Evolutionary conservation across 2,329 filamentous ascomycete genomes (phyloP), one percentile per base, ranked within the genome.

Genomic region (Cercospora janseana): DNA sequence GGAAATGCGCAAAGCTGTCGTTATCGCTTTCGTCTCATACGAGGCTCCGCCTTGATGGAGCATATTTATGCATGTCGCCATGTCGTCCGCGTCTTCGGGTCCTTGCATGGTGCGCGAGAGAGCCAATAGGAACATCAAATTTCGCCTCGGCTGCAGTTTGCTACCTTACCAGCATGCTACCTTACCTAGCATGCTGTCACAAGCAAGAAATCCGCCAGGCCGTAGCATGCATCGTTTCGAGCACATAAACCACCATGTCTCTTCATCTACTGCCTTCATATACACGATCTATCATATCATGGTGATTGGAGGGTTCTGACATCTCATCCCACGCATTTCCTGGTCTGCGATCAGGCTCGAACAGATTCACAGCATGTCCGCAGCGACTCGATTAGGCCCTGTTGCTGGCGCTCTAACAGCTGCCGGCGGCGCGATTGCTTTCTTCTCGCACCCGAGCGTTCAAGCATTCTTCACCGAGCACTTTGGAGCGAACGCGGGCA

Each of bases 311-410:
- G 26, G 4, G 6, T 43, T 24, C 31, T 26, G 40, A 10, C 31
- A 42, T 49, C 40, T 54, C 43, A 29, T 16, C 28, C 27, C 31
- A 15, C 12, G 24, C 18, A 26, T n/a, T n/a, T n/a, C n/a, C n/a
- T n/a, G n/a, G n/a, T n/a, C n/a, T n/a, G n/a, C n/a, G n/a, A n/a
- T n/a, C n/a, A n/a, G n/a, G n/a, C n/a, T n/a, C n/a, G 12, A 3
- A 29, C 13, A 44, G 43, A 9, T n/a, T n/a, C n/a, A n/a, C n/a
- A 50, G 28, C 21, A 68, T 68, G 66, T 68, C 66, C 24, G 66
- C 60, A 40, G 58, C 60, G 1, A 60, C 62, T 12, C 61, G 63
- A 29, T 54, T 67, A 26, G 63, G 60, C 7, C 49, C 60, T 21
- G 54, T 68, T 8, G 65, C 61, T 43, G 60, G 60, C 42, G 59